Base-by-base conservation (phyloP, 177 flowering plant genomes). In the Vitis hybrid region DNA sequence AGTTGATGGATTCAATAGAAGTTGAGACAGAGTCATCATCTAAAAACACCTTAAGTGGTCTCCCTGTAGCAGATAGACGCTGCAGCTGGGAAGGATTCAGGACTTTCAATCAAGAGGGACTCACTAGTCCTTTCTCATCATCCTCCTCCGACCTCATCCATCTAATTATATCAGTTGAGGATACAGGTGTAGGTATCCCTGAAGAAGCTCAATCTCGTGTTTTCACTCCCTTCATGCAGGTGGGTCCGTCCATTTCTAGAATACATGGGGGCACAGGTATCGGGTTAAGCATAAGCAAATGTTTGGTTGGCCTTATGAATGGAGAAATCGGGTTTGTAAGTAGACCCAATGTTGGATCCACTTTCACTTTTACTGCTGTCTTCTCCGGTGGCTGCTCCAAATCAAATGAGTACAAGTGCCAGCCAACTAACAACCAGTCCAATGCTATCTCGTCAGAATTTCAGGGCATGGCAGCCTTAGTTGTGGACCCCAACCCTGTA, bases 211-310 rank as follows among this genome's bases (percentile, higher is more conserved):
- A 91, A 73, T 65, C 91, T 58, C 91, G 88, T 2, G 79, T 95
- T 64, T 95, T 95, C 83, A 91, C 94, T 15, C 99, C 96, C 49
- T 95, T 95, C 72, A 89, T 95, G 97, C 99, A 95, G 70, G 97
- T 89, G 5, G 90, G 87, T 14, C 90, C 94, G 24, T 91, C 98
- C 46, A 90, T 87, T 65, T 84, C 98, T 14, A 84, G 97, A 53
- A 89, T 75, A 21, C 89, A 88, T 71, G 99, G 98, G 24, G 99
- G 99, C 55, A 95, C 99, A 2, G 99, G 99, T 11, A 95, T 95
- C 41, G 99, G 99, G 17, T 75, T 95, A 18, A 95, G 98, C 82
- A 95, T 95, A 67, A 90, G 98, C 90, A 95, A 93, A 74, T 88
- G 93, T 71, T 74, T 95, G 79, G 99, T 95, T 70, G 85, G 85